phyloP scores from a whole-genome alignment of 169 alveolate genomes.

The Plasmodium malariae region DNA sequence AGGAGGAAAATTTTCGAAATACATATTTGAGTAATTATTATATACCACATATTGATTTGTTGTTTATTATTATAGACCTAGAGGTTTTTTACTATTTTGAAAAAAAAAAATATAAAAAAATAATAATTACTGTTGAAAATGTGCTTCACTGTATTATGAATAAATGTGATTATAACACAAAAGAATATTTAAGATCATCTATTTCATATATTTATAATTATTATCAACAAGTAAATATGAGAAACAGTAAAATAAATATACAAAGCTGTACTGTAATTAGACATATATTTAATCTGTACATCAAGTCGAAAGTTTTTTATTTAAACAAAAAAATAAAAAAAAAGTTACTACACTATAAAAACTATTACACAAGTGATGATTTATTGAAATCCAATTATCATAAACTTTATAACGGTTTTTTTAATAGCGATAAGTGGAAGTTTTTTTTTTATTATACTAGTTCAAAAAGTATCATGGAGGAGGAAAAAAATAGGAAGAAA shows the following conservation, averaged over 20 bases:
- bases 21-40: conserved; percentile 65
- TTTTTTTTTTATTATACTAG: conserved; percentile 25
- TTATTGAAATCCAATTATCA: conserved; percentile 36
- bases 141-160: conserved; percentile 33
- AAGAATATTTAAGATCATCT: conserved; percentile 75
- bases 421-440: conserved; percentile 28
- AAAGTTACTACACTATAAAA: conserved; percentile 20
- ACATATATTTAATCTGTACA: conserved; percentile 41
- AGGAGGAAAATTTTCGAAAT: conserved; percentile 8
- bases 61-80: conserved; percentile 59
- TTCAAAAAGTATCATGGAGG: neutral
- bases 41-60: conserved; percentile 70
- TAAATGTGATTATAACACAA: conserved; percentile 76
- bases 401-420: conserved; percentile 24
- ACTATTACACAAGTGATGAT: conserved; percentile 26
- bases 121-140: conserved; percentile 34
- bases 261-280: conserved; percentile 64
- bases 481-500: neutral
- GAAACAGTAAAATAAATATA: conserved; percentile 44
- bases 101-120: conserved; percentile 60
- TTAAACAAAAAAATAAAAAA: conserved; percentile 73
- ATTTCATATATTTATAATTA: conserved; percentile 64
- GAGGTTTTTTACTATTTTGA: conserved; percentile 50
- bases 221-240: conserved; percentile 65
- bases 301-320: conserved; percentile 51